These are phyloP conservation scores for Lizonia empirigonia DNA, from an alignment of 2,329 filamentous ascomycete species.

Conservation along the genomic window DNA sequence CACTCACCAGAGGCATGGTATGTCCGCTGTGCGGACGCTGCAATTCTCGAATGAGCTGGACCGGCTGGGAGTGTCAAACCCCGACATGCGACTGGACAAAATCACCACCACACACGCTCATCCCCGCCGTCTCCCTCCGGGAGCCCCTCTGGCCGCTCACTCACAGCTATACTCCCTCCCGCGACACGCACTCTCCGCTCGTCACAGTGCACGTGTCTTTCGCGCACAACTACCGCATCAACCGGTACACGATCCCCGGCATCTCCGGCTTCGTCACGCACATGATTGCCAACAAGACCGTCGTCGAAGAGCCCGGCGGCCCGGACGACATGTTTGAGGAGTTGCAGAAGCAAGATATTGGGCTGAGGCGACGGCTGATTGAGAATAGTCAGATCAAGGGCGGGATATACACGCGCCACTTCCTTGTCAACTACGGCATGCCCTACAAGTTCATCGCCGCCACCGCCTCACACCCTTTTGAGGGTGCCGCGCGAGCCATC, in stretches of 20 bases:
- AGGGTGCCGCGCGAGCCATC: conserved; percentile 49
- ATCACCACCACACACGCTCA: conserved; percentile 35
- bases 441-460: conserved; percentile 69
- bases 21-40: conserved; percentile 69
- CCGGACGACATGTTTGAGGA: conserved; percentile 65
- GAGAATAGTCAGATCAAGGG: conserved; percentile 38
- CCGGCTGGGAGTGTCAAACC: conserved; percentile 65
- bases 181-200: conserved; percentile 35
- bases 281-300: conserved; percentile 60
- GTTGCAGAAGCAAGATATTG: conserved; percentile 51
- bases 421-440: conserved; percentile 64
- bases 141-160: conserved; percentile 48
- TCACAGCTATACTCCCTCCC: conserved; percentile 40
- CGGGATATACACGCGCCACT: conserved; percentile 59
- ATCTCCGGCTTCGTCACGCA: conserved; percentile 57
- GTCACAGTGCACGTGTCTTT: conserved; percentile 45
- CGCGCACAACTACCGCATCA: conserved; percentile 50
- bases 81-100: conserved; percentile 57
- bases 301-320: conserved; percentile 60
- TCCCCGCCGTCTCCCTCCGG: conserved; percentile 36
- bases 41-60: conserved; percentile 65
- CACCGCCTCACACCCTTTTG: conserved; percentile 44
- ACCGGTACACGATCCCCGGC: conserved; percentile 56
- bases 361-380: conserved; percentile 27
- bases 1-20: conserved; percentile 67